Base-by-base conservation (phyloP, 2,329 filamentous ascomycete species). In the Epichloe hybrida region DNA sequence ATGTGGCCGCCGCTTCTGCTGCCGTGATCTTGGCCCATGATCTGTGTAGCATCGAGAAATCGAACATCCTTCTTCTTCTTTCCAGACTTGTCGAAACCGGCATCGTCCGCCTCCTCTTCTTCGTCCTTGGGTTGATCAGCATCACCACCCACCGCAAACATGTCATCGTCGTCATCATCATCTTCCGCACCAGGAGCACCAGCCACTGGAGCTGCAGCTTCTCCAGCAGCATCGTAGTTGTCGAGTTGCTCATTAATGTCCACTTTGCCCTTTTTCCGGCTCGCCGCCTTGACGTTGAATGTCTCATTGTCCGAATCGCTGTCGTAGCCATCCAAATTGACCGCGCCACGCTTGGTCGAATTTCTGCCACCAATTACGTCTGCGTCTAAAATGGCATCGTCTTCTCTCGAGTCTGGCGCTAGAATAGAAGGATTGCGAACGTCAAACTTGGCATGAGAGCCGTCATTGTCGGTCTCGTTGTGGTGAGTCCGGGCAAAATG, bases 271-370 rank as follows among this genome's bases (percentile, higher is more conserved):
- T 63, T 72, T 49, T 68, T 71, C 56, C 75, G 77, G 51, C 76
- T 76, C 52, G 83, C 80, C 5, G 86, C 84, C 48, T 86, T 79
- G 35, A 77, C 78, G 58, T 93, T 80, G 65, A 95, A 94, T 43
- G 86, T 89, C 63, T 97, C 93, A 56, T 94, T 91, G 49, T 85
- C 80, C 2, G 91, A 95, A 67, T 98, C 93, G 9, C 86, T 93
- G 59, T 97, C 91, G 69, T 97, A 98, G 48, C 93, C 93, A 62
- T 97, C 93, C 40, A 98, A 81, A 62, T 97, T 96, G 50, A 98
- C 87, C 0, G 91, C 93, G 58, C 91, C 91, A 55, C 93, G 87
- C 66, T 95, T 95, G 0, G 88, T 87, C 9, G 82, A 80, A 1
- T 80, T 80, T 17, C 80, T 76, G 2, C 83, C 86, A 15, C 90